Base-by-base conservation (phyloP, 768 basidiomycete genomes). In the Neoboletus subvelutipes region DNA sequence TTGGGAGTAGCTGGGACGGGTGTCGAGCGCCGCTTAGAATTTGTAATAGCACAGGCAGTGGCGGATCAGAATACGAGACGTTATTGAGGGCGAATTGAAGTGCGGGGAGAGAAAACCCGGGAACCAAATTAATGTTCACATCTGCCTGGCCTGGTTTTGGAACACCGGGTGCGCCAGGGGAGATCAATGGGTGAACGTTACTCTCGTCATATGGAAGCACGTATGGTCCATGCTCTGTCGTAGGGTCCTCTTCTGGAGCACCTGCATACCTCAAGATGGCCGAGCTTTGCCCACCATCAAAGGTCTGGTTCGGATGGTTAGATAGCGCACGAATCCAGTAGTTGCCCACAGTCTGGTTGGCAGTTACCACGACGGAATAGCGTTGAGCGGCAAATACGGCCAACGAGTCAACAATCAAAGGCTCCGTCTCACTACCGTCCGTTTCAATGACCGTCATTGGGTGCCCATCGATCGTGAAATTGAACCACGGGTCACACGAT, bases 341-440 rank as follows among this genome's bases (percentile, higher is more conserved):
- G 55, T 76, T 78, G 39, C 58, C 70, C 18, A 73, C 51, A 1
- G 67, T 45, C 33, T 71, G 67, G 40, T 69, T 69, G 4, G 72
- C 74, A 33, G 57, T 56, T 11, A 79, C 61, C 5, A 80, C 64
- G 49, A 80, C 71, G 1, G 80, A 79, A 67, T 82, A 83, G 15
- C 83, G 76, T 65, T 83, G 83, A 2, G 73, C 80, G 2, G 77
- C 69, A 45, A 75, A 79, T 41, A 84, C 79, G 12, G 74, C 68
- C 29, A 81, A 64, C 7, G 69, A 70, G 53, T 80, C 77, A 3
- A 80, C 80, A 2, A 59, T 60, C 8, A 76, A 54, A 0, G 82
- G 79, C 50, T 73, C 54, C 12, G 71, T 67, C 55, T 74, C 73
- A n/a, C 28, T 28, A 28, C 28, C 28, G 28, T 28, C 28, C 28